These are phyloP conservation scores for Pichia sp. DNA, from an alignment of 1,139 yeast species.

Conservation along the genomic window DNA sequence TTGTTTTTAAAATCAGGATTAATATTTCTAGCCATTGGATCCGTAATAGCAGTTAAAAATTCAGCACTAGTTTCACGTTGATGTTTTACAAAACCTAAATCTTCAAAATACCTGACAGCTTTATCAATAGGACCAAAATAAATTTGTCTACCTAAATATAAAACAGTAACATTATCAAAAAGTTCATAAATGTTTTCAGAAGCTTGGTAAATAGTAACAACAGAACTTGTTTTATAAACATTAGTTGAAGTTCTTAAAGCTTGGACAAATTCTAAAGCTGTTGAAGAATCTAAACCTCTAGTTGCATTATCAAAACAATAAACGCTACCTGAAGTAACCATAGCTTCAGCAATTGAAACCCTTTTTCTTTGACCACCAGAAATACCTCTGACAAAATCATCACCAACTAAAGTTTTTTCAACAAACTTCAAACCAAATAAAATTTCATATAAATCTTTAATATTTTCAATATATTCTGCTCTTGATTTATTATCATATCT, in stretches of 20 bases:
- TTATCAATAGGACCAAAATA: conserved; percentile 56
- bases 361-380: conserved; percentile 83
- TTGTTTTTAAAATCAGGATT: conserved; percentile 41
- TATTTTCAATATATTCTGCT: conserved; percentile 34
- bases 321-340: conserved; percentile 52
- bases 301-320: conserved; percentile 75
- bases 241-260: conserved; percentile 62
- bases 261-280: conserved; percentile 68
- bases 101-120: conserved; percentile 56
- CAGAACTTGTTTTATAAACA: conserved; percentile 51
- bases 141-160: conserved; percentile 75
- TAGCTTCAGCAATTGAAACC: conserved; percentile 67
- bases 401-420: conserved; percentile 64
- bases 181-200: conserved; percentile 71
- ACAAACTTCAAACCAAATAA: conserved; percentile 48
- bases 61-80: conserved; percentile 80
- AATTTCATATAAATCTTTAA: conserved; percentile 46
- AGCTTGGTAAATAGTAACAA: conserved; percentile 80
- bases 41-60: conserved; percentile 70
- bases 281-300: conserved; percentile 69
- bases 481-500: conserved; percentile 36
- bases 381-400: conserved; percentile 67
- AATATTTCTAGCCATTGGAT: conserved; percentile 43
- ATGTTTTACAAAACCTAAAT: conserved; percentile 68
- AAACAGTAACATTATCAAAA: conserved; percentile 67